These are phyloP conservation scores for Colletotrichum higginsianum DNA, from an alignment of 2,329 filamentous ascomycete genomes.

Conservation along the genomic window DNA sequence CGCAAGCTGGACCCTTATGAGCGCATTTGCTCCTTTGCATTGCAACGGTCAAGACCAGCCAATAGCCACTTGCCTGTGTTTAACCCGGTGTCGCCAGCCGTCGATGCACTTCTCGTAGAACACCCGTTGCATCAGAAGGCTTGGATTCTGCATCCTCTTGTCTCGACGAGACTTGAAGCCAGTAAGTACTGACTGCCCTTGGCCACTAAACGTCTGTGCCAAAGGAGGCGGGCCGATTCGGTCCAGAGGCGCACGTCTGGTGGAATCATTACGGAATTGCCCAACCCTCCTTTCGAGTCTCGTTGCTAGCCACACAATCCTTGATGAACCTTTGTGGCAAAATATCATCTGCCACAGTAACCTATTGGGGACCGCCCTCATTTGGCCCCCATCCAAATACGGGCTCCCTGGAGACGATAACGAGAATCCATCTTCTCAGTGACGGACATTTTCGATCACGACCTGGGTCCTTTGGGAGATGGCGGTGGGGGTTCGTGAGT, in stretches of 20 bases:
- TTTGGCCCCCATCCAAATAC: conserved; percentile 36
- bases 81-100: conserved; percentile 17
- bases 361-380: conserved; percentile 21
- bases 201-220: neutral
- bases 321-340: conserved; percentile 9
- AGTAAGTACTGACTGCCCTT: neutral
- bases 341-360: conserved; percentile 20
- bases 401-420: conserved; percentile 19
- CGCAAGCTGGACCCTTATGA: conserved; percentile 36
- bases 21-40: conserved; percentile 21
- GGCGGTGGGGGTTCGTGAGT: conserved; percentile 33
- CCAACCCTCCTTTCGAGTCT: neutral
- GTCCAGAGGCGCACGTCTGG: neutral
- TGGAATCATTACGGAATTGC: neutral
- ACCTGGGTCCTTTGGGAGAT: conserved; percentile 30
- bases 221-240: conserved; percentile 19
- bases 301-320: conserved; percentile 12
- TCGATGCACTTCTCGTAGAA: conserved; percentile 9
- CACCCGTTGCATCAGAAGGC: conserved; percentile 5
- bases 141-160: neutral
- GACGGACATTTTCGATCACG: conserved; percentile 36
- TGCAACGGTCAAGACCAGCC: conserved; percentile 33
- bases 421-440: conserved; percentile 28
- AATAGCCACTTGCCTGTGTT: conserved; percentile 28
- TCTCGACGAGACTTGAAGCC: conserved; percentile 14